These are phyloP conservation scores for Serendipita vermifera DNA, from an alignment of 768 basidiomycete genomes.

Conservation along the genomic window DNA sequence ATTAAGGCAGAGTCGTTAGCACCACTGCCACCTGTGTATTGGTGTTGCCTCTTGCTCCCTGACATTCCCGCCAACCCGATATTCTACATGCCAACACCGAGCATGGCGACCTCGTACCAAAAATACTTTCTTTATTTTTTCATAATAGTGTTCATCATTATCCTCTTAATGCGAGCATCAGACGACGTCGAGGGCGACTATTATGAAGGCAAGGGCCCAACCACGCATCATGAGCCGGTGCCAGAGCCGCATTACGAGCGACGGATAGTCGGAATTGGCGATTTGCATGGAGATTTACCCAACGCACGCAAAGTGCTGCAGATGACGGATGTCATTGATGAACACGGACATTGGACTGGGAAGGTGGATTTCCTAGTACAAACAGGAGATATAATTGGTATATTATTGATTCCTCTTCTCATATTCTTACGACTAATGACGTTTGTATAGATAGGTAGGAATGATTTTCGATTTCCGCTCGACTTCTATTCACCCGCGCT, in stretches of 20 bases:
- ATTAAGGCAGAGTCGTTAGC: too few relatives aligned
- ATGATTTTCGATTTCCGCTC: neutral
- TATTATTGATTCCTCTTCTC: conserved; percentile 33
- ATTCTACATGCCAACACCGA: too few relatives aligned
- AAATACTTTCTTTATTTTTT: too few relatives aligned
- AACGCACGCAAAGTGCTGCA: conserved; percentile 71
- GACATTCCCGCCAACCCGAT: too few relatives aligned
- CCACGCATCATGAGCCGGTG: too few relatives aligned
- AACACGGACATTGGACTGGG: conserved; percentile 65
- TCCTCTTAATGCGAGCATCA: too few relatives aligned
- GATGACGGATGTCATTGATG: conserved; percentile 66
- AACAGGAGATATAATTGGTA: conserved; percentile 90
- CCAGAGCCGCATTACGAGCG: neutral
- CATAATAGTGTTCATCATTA: too few relatives aligned
- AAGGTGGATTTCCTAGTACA: conserved; percentile 80
- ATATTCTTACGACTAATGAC: conserved; percentile 12
- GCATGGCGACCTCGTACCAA: too few relatives aligned
- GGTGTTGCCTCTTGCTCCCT: too few relatives aligned
- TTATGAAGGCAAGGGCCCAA: too few relatives aligned
- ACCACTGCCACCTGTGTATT: too few relatives aligned
- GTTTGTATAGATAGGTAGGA: neutral
- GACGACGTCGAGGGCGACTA: too few relatives aligned
- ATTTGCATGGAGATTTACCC: conserved; percentile 76
- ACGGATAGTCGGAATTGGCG: conserved; percentile 73
- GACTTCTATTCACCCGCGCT: neutral